Evolutionary conservation across 2,329 filamentous ascomycete species (phyloP), one percentile per base, ranked within the genome.

Genomic region (Mycosphaerelloides madeirae): DNA sequence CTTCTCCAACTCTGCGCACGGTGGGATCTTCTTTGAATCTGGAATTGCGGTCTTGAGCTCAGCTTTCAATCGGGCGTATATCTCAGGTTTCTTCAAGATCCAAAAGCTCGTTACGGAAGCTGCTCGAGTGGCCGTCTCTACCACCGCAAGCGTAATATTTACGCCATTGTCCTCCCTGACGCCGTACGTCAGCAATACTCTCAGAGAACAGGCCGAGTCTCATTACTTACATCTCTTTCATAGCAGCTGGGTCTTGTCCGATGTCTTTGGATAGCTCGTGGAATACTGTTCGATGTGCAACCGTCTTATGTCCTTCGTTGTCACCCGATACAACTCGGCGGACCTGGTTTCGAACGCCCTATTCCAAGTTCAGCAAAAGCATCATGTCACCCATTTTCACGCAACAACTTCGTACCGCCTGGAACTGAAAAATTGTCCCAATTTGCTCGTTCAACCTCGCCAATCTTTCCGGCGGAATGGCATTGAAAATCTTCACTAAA

Each of bases 61-160:
- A 3, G 48, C 45, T 29, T 66, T 63, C 7, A 75, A 52, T 33
- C 56, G 65, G 6, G 59, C 40, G 19, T 65, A 48, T 14, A 65
- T 48, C 1, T 58, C 54, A 1, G 65, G 62, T 2, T 65, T 48
- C 22, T 65, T 57, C 8, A 73, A 56, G 25, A 75, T 41, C 39
- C 72, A 59, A 48, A 66, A 73, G 5, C 62, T 61, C 1, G 68
- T 70, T 7, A 69, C 50, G 55, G 67, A 67, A 8, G 73, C 49
- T 3, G 70, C 61, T 31, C 66, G 67, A 1, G 65, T 71, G 6
- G 67, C 65, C 0, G 72, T 75, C 46, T 74, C 69, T 13, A 63
- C 62, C 13, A 71, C 73, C 2, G 65, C 73, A 48, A 72, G 28
- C 28, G 28, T 29, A 8, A n/a, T 29, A n/a, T 29, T 29, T 8